A percentile compares a stretch with the other conserved stretches of the same genome.
Conservation (phyloP, 768 basidiomycete genomes). For the Antrodiella citrinella region DNA sequence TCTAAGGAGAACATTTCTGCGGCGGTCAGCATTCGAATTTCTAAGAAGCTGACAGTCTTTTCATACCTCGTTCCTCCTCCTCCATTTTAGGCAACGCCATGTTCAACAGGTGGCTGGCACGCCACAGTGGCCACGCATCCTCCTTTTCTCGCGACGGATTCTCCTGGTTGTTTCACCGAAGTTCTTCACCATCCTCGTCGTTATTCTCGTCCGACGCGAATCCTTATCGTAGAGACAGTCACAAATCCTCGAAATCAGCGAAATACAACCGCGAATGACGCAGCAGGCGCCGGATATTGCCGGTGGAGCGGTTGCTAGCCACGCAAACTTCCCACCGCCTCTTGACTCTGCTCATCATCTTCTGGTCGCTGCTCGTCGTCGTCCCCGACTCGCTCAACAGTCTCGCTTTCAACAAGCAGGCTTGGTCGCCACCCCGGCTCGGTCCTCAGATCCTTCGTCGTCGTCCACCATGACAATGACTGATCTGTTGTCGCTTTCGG, state of each 20-base stretch:
- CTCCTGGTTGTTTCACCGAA: too few relatives aligned
- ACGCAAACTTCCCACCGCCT: not conserved
- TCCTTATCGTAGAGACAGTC: not conserved
- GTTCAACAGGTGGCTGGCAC: not conserved
- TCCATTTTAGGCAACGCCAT: too few relatives aligned
- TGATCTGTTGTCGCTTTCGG: conserved; percentile 10
- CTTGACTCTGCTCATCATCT: not conserved
- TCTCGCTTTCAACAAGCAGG: not conserved
- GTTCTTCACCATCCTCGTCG: not conserved
- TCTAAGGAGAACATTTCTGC: too few relatives aligned
- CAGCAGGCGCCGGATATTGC: not conserved
- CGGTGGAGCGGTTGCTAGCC: not conserved
- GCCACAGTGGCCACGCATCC: not conserved
- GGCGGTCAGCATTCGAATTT: too few relatives aligned
- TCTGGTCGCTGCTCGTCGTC: not conserved
- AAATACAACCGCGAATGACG: not conserved
- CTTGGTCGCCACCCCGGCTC: not conserved
- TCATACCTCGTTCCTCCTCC: too few relatives aligned
- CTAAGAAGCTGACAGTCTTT: too few relatives aligned
- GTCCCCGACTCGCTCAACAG: not conserved
- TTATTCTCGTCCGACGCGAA: not conserved
- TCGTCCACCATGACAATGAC: conserved; percentile 2
- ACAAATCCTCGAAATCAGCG: not conserved
- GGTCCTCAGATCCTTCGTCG: not conserved
- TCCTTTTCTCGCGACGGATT: not conserved